phyloP scores from a whole-genome alignment of 2,329 filamentous ascomycete species.

The Ilyonectria sp. region DNA sequence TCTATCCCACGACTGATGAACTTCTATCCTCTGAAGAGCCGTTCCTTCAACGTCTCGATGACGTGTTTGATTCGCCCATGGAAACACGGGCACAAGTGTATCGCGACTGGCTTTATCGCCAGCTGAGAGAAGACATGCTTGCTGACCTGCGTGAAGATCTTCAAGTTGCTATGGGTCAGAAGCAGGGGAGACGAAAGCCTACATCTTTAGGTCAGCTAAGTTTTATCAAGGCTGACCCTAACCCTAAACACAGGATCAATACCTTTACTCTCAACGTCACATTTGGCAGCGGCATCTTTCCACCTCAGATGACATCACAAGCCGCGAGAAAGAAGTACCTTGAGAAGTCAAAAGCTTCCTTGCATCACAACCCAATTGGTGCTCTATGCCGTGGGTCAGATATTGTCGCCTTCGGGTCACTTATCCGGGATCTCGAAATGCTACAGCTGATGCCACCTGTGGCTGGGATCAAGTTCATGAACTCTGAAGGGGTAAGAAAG shows the following conservation, averaged over 20 bases:
- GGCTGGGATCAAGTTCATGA: constrained; percentile 67
- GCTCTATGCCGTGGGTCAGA: constrained; percentile 68
- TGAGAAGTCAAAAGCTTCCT: constrained; percentile 61
- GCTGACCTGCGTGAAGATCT: constrained; percentile 75
- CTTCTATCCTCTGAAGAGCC: constrained; percentile 66
- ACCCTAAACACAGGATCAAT: constrained; percentile 48
- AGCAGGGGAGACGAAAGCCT: constrained; percentile 59
- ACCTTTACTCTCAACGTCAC: constrained; percentile 55
- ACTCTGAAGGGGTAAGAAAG: constrained; percentile 60
- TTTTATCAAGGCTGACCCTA: constrained; percentile 56
- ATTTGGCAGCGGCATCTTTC: constrained; percentile 63
- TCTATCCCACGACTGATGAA: constrained; percentile 78
- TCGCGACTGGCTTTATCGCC: constrained; percentile 80
- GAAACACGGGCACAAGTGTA: constrained; percentile 63
- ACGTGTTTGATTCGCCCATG: constrained; percentile 59
- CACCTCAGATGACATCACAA: constrained; percentile 50
- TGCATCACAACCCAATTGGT: constrained; percentile 74
- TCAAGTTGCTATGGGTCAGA: constrained; percentile 64
- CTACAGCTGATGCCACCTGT: constrained; percentile 62
- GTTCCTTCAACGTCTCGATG: constrained; percentile 69
- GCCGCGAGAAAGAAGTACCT: constrained; percentile 62
- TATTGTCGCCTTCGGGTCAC: constrained; percentile 72
- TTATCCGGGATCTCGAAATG: constrained; percentile 66
- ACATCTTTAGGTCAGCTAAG: constrained; percentile 57
- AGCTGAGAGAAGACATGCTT: constrained; percentile 80